These are phyloP conservation scores for Leucocoprinus leucothites DNA, from an alignment of 768 basidiomycete genomes.

Conservation along the genomic window DNA sequence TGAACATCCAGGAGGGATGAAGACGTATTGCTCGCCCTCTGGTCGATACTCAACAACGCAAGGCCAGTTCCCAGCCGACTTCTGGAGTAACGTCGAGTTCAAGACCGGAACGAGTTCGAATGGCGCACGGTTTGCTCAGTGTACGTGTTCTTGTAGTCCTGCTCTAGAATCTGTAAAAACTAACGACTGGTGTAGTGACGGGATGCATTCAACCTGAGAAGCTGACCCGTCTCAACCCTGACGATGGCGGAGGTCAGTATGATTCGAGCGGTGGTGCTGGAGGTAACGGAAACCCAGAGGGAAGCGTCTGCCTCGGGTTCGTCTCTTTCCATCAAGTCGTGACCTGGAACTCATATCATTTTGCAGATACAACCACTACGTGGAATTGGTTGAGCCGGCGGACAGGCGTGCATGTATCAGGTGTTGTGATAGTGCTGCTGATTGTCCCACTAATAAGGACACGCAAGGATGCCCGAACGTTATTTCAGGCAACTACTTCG, in stretches of 20 bases:
- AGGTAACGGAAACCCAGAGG: constrained; percentile 49
- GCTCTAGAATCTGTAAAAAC: too few species aligned
- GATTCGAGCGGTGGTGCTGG: constrained; percentile 52
- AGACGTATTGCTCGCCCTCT: constrained; percentile 48
- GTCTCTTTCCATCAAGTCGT: constrained; percentile 12
- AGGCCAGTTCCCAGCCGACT: constrained; percentile 41
- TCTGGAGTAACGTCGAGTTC: constrained; percentile 50
- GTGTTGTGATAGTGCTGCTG: constrained; percentile 52
- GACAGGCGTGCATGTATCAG: constrained; percentile 52
- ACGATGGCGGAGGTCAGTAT: constrained; percentile 54
- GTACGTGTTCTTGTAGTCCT: constrained; percentile 24
- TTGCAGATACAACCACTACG: constrained; percentile 53
- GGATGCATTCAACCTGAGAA: constrained; percentile 48
- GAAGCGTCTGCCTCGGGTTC: constrained; percentile 49
- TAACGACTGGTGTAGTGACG: constrained; percentile 35
- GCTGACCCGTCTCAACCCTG: constrained; percentile 42
- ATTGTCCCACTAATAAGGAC: constrained; percentile 54
- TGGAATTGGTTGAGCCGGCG: constrained; percentile 54
- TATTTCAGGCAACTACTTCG: constrained; percentile 52
- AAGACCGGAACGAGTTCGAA: constrained; percentile 38
- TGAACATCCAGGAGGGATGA: constrained; percentile 53
- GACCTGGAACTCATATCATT: background rate
- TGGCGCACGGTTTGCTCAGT: constrained; percentile 41
- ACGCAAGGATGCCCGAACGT: constrained; percentile 50
- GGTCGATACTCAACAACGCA: constrained; percentile 38